phyloP scores from a whole-genome alignment of 2,329 filamentous ascomycete species.

The Cryphonectria japonica region DNA sequence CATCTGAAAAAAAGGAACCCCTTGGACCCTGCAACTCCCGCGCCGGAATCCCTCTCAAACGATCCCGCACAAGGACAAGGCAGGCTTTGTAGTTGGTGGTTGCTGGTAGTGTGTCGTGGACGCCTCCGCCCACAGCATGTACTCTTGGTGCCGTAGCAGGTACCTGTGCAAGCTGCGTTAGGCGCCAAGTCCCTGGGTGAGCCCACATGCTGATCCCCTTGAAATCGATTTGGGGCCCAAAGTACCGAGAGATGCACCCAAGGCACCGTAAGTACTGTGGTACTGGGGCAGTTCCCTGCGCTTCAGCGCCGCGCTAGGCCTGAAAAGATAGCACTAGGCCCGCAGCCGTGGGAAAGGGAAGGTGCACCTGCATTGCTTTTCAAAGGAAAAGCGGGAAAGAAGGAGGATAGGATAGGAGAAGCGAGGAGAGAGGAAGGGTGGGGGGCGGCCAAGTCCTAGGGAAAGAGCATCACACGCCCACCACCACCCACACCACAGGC shows the following conservation, averaged over 20 bases:
- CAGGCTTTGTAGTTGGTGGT: not conserved
- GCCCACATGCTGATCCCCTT: not conserved
- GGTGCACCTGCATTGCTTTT: constrained; percentile 7
- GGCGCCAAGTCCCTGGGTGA: not conserved
- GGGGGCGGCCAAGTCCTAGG: not conserved
- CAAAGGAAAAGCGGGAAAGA: not conserved
- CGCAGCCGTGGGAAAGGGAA: constrained; percentile 14
- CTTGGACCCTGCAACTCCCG: constrained; percentile 13
- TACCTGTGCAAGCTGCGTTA: not conserved
- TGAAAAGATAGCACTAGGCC: constrained; percentile 3
- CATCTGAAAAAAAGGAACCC: not conserved
- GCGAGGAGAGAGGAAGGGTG: not conserved
- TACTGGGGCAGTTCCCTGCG: not conserved
- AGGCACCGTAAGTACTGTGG: not conserved
- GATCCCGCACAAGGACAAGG: constrained; percentile 2
- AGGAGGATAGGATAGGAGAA: not conserved
- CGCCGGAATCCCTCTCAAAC: constrained; percentile 10
- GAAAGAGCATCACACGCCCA: not conserved
- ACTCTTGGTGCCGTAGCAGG: not conserved
- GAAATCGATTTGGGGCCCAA: not conserved
- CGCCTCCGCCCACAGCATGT: not conserved
- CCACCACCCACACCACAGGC: not conserved
- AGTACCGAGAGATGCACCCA: not conserved
- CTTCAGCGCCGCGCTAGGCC: not conserved
- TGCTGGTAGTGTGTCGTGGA: not conserved